Evolutionary conservation across 345 rosid genomes (phyloP), one percentile per base, ranked within the genome.

Genomic region (Linum usitatissimum): DNA sequence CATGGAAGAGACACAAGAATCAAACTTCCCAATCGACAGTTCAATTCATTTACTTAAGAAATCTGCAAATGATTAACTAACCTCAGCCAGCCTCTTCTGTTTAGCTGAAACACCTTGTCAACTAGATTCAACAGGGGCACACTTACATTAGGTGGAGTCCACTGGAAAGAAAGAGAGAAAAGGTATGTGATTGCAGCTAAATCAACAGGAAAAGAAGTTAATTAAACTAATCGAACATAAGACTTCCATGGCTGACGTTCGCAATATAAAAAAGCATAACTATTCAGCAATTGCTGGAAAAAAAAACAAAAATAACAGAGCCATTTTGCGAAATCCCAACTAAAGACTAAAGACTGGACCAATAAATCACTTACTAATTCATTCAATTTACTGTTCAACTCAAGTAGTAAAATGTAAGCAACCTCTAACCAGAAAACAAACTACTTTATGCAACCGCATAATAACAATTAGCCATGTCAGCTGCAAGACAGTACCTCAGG

Each of bases 81-180:
- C 99, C 97, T 85, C 71, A 88, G 71, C 99, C 99, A 94, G 57
- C 97, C 99, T 80, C 97, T 83, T 78, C 95, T 86, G 57, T 90
- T 90, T 13, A 94, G 91, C 75, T 88, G 97, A 83, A 94, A 94
- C 62, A 90, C 84, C 71, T 90, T 94, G 73, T 94, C 99, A 55
- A 88, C 99, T 60, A 94, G 89, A 84, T 88, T 94, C 76, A 94
- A 67, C 58, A 94, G 66, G 28, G 99, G 97, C 31, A 90, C 95
- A 59, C 96, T 90, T 59, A 94, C 91, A 70, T 94, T 94, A n/a
- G 97, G 80, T 4, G 99, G 99, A 66, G 79, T 80, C 97, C 97
- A 90, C 97, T 90, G 91, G 71, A 13, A 62, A 28, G 6, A 55
- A 18, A 19, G 14, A 17, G 30, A 3, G 38, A 62, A 19, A 7